Percentiles rank a stretch among this genome's conserved stretches.
These are phyloP conservation scores for Trametes versicolor DNA, from an alignment of 1,284 basidiomycete species.

Conservation along the genomic window DNA sequence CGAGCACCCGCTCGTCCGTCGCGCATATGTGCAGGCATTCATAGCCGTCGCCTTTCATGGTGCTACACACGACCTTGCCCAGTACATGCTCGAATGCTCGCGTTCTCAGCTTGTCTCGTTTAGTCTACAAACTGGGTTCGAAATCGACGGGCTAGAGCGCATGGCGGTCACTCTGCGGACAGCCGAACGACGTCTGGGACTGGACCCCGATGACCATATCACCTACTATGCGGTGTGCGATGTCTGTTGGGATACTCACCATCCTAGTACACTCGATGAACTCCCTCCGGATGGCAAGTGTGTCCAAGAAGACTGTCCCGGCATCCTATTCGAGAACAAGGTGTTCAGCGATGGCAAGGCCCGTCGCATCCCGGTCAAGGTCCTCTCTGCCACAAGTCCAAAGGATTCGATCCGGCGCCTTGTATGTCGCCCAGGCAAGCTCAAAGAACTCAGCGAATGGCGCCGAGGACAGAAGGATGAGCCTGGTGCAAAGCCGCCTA, in stretches of 20 bases:
- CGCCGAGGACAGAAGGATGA: background rate
- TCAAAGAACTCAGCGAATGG: background rate
- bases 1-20: background rate
- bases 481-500: background rate
- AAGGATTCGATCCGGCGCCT: conserved; percentile 5
- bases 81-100: conserved; percentile 2
- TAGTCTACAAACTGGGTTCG: background rate
- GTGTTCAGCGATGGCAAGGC: background rate
- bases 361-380: conserved; percentile 28
- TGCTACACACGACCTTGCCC: background rate
- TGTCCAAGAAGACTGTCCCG: background rate
- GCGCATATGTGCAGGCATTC: conserved; percentile 8
- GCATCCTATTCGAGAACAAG: conserved; percentile 12
- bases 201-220: conserved; percentile 30
- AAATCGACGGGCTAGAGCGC: conserved; percentile 22
- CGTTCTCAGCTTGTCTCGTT: background rate
- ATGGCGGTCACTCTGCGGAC: conserved; percentile 32
- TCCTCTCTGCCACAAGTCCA: conserved; percentile 9
- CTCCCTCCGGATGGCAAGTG: background rate
- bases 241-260: conserved; percentile 27
- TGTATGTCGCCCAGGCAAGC: background rate
- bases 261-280: background rate
- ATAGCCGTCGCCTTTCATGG: conserved; percentile 10
- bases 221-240: conserved; percentile 30
- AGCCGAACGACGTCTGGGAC: conserved; percentile 27